These are phyloP conservation scores for Lithocarpus polystachyus DNA, from an alignment of 306 rosid species.

Conservation along the genomic window DNA sequence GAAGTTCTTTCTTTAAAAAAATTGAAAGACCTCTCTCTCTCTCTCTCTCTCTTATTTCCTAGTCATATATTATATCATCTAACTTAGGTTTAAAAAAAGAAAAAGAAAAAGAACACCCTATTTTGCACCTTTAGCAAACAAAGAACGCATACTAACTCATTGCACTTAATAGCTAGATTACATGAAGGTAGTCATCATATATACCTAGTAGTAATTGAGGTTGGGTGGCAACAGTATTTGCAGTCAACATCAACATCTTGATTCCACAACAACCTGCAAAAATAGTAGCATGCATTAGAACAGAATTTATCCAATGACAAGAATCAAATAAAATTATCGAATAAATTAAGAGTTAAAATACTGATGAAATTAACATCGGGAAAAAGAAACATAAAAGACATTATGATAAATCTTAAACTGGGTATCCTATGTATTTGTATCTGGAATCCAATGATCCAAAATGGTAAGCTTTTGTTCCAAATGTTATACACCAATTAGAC, in stretches of 20 bases:
- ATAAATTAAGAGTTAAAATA: neutral
- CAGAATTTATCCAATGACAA: neutral
- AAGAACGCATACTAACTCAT: neutral
- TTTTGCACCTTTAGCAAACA: neutral
- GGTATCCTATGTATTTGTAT: neutral
- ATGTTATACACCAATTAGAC: neutral
- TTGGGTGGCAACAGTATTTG: neutral
- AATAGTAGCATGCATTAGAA: neutral
- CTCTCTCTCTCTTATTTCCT: neutral
- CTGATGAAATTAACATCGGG: neutral
- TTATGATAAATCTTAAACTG: neutral
- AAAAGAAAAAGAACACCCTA: neutral
- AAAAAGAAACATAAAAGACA: neutral
- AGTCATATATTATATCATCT: neutral
- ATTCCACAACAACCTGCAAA: neutral
- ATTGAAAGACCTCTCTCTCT: no score
- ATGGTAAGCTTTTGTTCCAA: neutral
- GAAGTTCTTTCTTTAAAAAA: no score
- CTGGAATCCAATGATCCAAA: neutral
- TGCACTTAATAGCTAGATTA: neutral
- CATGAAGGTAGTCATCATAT: neutral
- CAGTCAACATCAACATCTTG: neutral
- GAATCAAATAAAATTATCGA: neutral
- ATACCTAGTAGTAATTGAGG: neutral
- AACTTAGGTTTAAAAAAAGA: neutral